A percentile compares a stretch with the other conserved stretches of the same genome.
Evolutionary conservation across 2,329 filamentous ascomycete species (phyloP).

Genomic region (Paecilomyces variotii): DNA sequence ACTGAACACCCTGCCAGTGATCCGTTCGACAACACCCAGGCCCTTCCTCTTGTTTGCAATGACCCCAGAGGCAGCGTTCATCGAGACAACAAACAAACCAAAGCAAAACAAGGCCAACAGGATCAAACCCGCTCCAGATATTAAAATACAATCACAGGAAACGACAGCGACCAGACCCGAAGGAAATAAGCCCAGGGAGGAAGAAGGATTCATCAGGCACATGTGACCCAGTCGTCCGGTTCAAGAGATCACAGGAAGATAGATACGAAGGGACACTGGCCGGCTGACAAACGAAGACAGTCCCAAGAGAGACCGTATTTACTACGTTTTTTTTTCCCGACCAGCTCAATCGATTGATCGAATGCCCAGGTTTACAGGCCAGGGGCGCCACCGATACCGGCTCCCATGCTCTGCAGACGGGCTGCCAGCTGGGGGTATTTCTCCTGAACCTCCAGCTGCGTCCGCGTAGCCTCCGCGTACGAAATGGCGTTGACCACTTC

Average conservation of each 20-base stretch:
- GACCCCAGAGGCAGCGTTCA: neutral
- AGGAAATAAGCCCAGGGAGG: neutral
- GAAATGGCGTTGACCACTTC: conserved; percentile 95
- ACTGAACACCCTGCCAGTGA: neutral
- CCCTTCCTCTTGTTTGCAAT: neutral
- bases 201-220: neutral
- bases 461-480: conserved; percentile 93
- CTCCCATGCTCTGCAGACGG: conserved; percentile 57
- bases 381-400: conserved; percentile 27
- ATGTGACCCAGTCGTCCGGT: neutral
- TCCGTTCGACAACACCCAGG: neutral
- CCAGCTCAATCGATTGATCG: neutral
- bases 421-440: conserved; percentile 74
- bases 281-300: neutral
- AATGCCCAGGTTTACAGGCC: conserved; percentile 20
- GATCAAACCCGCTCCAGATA: neutral
- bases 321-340: neutral
- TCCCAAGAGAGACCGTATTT: neutral
- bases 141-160: neutral
- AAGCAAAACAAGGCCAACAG: neutral
- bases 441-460: conserved; percentile 85
- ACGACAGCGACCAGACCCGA: neutral
- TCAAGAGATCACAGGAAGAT: neutral
- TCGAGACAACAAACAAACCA: neutral
- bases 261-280: neutral